Evolutionary conservation across 2,329 filamentous ascomycete species (phyloP), one percentile per base, ranked within the genome.

Genomic region (Fusarium tupiense): DNA sequence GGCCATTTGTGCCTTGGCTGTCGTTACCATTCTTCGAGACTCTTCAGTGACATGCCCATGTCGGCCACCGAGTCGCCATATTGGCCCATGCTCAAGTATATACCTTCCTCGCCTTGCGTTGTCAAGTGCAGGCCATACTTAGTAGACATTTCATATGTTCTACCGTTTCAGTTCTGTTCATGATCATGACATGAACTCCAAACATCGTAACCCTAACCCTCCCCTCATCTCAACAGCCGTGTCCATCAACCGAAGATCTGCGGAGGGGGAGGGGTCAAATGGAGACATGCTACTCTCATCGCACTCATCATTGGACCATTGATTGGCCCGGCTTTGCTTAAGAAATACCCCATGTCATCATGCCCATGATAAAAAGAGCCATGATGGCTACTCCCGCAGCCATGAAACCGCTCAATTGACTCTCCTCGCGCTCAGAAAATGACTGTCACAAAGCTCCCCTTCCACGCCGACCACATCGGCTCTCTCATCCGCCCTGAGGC

Each of bases 401-500:
- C 40, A 57, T 46, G 60, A 59, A 59, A 49, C 33, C 33, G 19
- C 16, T 71, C 58, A 61, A 66, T 70, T 67, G 50, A 44, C 50
- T 35, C 44, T 56, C 37, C 41, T 65, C 8, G 8, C 37, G 22
- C 66, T 52, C 53, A 72, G 37, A 64, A 81, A 64, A 81, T 81
- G 79, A 56, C 58, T 38, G 72, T 57, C 43, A 73, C 77, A 40
- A 78, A 78, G 63, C 80, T 84, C 17, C 91, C 90, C 57, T 94
- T 93, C 83, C 88, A 92, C 79, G 91, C 91, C 68, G 92, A 94
- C 83, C 92, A 94, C 74, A 87, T 93, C 70, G 92, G 92, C 57
- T 93, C 91, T 20, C 85, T 94, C 38, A 88, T 94, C 66, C 90
- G 92, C 38, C 91, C 92, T 2, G 82, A 89, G 60, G 83, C 87